Conservation (phyloP, 495 filamentous ascomycete species). For the Penicillium odoratum region DNA sequence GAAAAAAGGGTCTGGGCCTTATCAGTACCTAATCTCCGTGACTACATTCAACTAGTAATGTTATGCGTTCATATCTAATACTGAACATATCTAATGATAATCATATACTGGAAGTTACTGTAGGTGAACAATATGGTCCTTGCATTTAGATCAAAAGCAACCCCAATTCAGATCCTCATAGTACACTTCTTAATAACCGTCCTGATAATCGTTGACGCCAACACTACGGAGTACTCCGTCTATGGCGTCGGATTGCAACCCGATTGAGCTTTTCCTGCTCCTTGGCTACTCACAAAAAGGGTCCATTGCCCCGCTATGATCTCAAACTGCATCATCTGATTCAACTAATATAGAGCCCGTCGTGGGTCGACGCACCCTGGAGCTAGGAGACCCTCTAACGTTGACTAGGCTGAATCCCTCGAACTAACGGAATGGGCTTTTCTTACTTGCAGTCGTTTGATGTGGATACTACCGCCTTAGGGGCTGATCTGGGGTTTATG, state of each 20-base stretch:
- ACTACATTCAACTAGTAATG: slow-evolving; percentile 2
- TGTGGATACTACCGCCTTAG: not conserved
- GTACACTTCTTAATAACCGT: not conserved
- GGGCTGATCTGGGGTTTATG: not conserved
- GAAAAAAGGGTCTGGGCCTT: slow-evolving; percentile 11
- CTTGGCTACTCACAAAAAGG: not conserved
- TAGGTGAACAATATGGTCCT: not conserved
- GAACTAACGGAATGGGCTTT: not conserved
- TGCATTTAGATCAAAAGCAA: not conserved
- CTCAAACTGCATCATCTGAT: slow-evolving; percentile 3
- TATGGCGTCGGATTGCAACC: not conserved
- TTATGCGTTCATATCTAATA: not conserved
- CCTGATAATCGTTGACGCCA: not conserved
- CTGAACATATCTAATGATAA: not conserved
- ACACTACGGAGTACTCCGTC: not conserved
- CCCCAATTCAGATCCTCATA: not conserved
- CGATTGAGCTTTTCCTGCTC: not conserved
- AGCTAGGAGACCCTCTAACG: not conserved
- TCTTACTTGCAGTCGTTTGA: not conserved
- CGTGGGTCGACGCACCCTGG: not conserved
- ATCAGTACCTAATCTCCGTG: slow-evolving; percentile 6
- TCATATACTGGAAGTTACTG: too few relatives aligned
- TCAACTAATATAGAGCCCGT: slow-evolving; percentile 5
- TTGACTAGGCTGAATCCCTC: not conserved
- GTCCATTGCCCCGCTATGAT: not conserved